These are phyloP conservation scores for Bolboschoenus planiculmis DNA, from an alignment of 176 grass and related monocot genomes.

Conservation along the genomic window DNA sequence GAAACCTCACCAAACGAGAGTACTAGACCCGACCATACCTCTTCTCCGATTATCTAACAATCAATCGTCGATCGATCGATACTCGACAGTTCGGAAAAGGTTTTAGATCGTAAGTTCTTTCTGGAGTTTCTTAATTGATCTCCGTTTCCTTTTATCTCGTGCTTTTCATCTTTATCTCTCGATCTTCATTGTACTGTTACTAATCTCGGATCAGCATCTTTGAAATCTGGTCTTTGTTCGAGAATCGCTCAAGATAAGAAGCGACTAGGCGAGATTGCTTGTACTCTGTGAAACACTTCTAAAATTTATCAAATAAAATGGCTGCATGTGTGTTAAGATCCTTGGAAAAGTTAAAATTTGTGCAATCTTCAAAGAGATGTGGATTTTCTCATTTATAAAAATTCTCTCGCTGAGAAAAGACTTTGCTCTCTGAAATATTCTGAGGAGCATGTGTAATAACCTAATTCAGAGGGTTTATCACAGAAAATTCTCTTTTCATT, in stretches of 20 bases:
- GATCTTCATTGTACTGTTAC: neutral
- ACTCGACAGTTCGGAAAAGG: neutral
- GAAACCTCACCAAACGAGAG: neutral
- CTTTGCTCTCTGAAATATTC: neutral
- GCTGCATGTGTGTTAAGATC: neutral
- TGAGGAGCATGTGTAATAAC: neutral
- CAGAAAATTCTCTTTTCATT: neutral
- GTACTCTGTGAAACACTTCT: neutral
- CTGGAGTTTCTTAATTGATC: neutral
- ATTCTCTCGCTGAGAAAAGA: neutral
- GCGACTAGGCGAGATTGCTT: too few species aligned
- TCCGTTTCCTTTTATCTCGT: neutral
- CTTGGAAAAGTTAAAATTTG: neutral
- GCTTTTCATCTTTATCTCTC: neutral
- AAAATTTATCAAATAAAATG: neutral
- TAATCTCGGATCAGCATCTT: neutral
- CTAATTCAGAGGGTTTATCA: neutral
- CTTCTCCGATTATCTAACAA: neutral
- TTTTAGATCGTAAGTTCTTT: constrained; percentile 9
- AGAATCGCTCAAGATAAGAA: too few species aligned
- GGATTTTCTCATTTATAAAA: neutral
- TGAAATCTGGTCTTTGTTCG: neutral
- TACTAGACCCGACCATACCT: too few species aligned
- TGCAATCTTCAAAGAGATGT: neutral
- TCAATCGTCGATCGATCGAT: neutral